A percentile compares a stretch with the other conserved stretches of the same genome.
phyloP scores from a whole-genome alignment of 2,329 filamentous ascomycete species.

The Leptographium radiaticola region DNA sequence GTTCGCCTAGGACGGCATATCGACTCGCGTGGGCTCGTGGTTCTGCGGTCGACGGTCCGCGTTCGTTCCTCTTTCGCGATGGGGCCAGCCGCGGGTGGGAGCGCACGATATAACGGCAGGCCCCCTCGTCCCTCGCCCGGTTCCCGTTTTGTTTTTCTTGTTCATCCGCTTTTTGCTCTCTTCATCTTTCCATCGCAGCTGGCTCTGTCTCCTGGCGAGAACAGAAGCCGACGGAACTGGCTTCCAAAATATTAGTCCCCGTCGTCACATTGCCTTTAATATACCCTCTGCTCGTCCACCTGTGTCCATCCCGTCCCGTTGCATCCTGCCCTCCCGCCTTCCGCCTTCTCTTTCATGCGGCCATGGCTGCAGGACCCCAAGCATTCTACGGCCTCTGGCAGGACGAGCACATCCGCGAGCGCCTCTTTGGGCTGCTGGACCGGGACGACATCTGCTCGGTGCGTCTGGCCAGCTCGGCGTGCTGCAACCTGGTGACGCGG shows the following conservation, averaged over 20 bases:
- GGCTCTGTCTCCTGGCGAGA: conserved; percentile 8
- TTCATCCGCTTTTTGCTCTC: not conserved
- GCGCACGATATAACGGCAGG: not conserved
- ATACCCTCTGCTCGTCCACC: not conserved
- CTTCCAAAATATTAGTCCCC: not conserved
- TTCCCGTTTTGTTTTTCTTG: not conserved
- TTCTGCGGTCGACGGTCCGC: not conserved
- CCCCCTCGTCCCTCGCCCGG: not conserved
- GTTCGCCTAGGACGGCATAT: too few species aligned
- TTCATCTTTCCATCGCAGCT: not conserved
- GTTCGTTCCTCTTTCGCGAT: not conserved
- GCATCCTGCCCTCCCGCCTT: too few species aligned
- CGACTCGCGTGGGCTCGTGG: too few species aligned
- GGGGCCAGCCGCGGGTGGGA: not conserved
- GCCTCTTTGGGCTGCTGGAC: conserved; percentile 34
- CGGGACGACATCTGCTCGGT: conserved; percentile 43
- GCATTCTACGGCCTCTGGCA: conserved; percentile 44
- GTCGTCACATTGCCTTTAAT: not conserved
- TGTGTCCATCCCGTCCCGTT: not conserved
- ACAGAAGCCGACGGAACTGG: not conserved
- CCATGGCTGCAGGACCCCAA: conserved; percentile 26
- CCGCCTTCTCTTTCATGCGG: conserved; percentile 24
- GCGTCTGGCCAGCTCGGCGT: conserved; percentile 55
- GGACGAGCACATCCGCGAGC: conserved; percentile 34
- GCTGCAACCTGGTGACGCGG: conserved; percentile 56